Conservation (phyloP, 805 yeast species). For the Yarrowia sp. region DNA sequence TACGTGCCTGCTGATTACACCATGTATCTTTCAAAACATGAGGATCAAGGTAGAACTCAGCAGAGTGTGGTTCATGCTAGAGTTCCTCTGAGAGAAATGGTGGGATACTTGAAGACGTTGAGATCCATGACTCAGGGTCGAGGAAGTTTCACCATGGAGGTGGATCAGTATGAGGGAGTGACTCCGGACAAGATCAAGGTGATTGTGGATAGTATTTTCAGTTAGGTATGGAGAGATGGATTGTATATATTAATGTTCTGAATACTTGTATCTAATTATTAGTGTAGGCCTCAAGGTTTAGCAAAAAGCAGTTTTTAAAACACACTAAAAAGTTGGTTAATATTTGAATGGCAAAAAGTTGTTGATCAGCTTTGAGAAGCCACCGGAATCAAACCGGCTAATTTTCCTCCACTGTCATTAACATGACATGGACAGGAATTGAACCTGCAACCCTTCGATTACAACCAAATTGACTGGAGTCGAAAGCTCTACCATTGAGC, state of each 20-base stretch:
- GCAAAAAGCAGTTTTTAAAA: too few species aligned
- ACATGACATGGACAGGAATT: constrained; percentile 70
- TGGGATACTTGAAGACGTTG: constrained; percentile 76
- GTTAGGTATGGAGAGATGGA: not conserved
- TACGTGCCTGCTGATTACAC: constrained; percentile 73
- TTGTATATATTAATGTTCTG: not conserved
- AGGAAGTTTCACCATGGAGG: constrained; percentile 77
- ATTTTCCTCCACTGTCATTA: constrained; percentile 23
- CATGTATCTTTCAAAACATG: constrained; percentile 38
- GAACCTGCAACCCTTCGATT: constrained; percentile 81
- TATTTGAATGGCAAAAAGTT: not conserved
- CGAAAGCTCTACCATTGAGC: constrained; percentile 82
- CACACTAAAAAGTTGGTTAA: not conserved
- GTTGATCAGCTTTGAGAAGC: constrained; percentile 27
- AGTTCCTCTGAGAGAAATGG: constrained; percentile 86
- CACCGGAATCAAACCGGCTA: constrained; percentile 25
- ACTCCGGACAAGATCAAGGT: constrained; percentile 48
- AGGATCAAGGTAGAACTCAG: constrained; percentile 30
- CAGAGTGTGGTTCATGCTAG: constrained; percentile 58
- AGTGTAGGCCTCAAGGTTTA: not conserved
- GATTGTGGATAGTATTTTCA: constrained; percentile 30
- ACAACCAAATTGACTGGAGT: constrained; percentile 49
- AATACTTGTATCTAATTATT: too few species aligned
- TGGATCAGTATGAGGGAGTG: constrained; percentile 68
- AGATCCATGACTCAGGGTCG: constrained; percentile 88